Evolutionary conservation across 495 filamentous ascomycete genomes (phyloP), one percentile per base, ranked within the genome.

Genomic region (Podospora tetraspora): DNA sequence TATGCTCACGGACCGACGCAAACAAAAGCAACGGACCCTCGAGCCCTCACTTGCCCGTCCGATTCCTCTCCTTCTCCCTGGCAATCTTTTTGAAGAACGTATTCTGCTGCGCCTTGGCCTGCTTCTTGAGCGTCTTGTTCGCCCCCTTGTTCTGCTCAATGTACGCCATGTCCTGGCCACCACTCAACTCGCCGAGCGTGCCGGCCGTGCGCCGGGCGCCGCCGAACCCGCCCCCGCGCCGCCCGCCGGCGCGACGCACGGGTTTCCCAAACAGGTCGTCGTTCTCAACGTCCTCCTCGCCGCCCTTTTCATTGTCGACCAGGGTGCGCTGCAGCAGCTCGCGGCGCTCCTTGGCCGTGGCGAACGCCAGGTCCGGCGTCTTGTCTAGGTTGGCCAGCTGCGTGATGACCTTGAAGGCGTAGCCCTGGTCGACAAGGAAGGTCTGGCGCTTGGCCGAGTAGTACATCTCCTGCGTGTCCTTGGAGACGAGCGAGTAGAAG

Each of bases 341-440:
- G 61, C 92, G 88, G 24, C 93, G 89, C 75, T 98, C 94, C 13
- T 87, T 82, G 0, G 93, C 84, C 1, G 93, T 92, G 0, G 86
- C 82, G 77, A 93, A 97, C 3, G 91, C 90, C 11, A 98, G 87
- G 7, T 89, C 89, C 8, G 90, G 87, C 34, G 93, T 88, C 52
- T 91, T 84, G 69, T 97, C 93, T 64, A 98, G 93, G 27, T 94
- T 94, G 72, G 93, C 89, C 8, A 99, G 84, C 74, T 97, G 93
- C 1, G 95, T 98, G 78, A 99, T 99, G 67, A 99, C 95, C 78
- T 98, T 98, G 85, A 98, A 98, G 22, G 95, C 95, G 78, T 99
- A 99, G 43, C 95, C 95, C 78, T 99, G 95, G 72, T 99, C 95
- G 61, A 99, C 93, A 3, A 99, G 85, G 84, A 99, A 99, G 27